Percentiles rank a stretch among this genome's conserved stretches.
These are phyloP conservation scores for Acanthamoeba royreba DNA, from an alignment of 208 protist genomes.

Conservation along the genomic window DNA sequence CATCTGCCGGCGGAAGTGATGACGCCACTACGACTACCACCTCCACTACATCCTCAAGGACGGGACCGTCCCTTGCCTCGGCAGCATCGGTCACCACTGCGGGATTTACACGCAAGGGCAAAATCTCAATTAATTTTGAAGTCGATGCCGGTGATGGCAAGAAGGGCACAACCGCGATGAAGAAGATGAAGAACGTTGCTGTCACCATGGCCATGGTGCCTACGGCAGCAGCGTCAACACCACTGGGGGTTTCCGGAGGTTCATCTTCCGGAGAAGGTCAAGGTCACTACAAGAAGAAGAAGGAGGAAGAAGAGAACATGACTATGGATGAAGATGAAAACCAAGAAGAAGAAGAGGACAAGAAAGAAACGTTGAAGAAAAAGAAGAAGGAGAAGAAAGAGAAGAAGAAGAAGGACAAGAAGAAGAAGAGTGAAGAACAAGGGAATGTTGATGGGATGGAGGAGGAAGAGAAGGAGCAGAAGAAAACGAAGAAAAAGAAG, in stretches of 20 bases:
- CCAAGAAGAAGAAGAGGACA: not conserved
- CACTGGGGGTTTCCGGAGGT: no score
- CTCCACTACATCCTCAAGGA: no score
- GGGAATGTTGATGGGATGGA: not conserved
- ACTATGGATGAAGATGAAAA: not conserved
- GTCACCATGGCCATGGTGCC: no score
- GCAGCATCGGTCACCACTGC: no score
- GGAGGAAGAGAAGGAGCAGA: not conserved
- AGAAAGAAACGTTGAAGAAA: not conserved
- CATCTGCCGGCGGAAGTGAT: no score
- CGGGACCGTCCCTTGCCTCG: no score
- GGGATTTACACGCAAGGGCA: not conserved
- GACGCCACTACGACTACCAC: no score
- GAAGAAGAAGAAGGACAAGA: no score
- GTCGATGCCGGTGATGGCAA: not conserved
- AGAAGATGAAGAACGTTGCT: not conserved
- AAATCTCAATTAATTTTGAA: conserved; percentile 24
- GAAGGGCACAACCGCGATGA: not conserved
- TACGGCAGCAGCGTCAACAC: no score
- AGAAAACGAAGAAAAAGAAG: not conserved
- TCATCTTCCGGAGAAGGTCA: no score
- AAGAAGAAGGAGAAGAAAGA: not conserved
- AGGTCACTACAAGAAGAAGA: not conserved
- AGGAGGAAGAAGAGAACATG: not conserved
- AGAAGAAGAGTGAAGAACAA: no score